Conservation (phyloP, 1,284 basidiomycete genomes). For the Trametes sp. region DNA sequence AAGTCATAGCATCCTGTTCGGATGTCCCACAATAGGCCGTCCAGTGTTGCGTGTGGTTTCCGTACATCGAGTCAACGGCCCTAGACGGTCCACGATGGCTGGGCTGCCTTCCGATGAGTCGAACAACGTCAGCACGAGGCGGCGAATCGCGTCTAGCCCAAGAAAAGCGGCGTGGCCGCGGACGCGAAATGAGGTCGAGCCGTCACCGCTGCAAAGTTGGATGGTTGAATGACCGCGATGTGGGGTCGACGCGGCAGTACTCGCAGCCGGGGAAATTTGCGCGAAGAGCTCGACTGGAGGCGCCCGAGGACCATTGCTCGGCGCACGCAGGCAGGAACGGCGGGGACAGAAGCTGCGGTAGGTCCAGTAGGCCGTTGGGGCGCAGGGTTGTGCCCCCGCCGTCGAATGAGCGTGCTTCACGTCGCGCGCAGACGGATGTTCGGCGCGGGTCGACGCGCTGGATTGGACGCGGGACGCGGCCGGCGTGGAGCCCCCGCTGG, state of each 20-base stretch:
- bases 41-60: not conserved
- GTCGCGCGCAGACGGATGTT: not conserved
- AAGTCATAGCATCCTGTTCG: not conserved
- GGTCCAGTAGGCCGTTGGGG: too few species aligned
- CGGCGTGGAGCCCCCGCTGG: not conserved
- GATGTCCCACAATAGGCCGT: not conserved
- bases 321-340: not conserved
- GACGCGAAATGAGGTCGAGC: not conserved
- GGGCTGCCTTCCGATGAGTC: not conserved
- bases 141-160: not conserved
- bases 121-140: not conserved
- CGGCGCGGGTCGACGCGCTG: not conserved
- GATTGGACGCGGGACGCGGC: not conserved
- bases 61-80: not conserved
- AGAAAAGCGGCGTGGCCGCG: not conserved
- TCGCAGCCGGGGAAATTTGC: slow-evolving; percentile 5
- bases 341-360: not conserved
- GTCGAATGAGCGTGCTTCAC: not conserved
- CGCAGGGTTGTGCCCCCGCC: not conserved
- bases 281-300: not conserved
- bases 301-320: not conserved
- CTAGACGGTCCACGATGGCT: not conserved
- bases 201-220: not conserved
- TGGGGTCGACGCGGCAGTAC: not conserved
- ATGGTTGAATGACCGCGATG: not conserved